Percentiles rank a stretch among this genome's conserved stretches.
Conservation (phyloP, 345 rosid genomes). For the Raphanus sativus region DNA sequence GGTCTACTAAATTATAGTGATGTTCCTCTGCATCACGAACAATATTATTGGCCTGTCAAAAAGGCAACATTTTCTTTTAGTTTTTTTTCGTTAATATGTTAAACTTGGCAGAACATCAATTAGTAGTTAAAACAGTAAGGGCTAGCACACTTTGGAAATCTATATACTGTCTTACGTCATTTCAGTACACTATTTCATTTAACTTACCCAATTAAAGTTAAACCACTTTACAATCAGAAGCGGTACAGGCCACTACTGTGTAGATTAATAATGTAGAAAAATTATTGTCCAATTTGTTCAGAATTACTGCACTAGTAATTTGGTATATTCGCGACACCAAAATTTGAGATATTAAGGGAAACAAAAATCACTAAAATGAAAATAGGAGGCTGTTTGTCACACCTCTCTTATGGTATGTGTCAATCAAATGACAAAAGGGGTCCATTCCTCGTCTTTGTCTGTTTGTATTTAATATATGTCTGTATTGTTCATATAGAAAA, state of each 20-base stretch:
- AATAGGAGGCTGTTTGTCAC: constrained; percentile 31
- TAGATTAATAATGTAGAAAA: constrained; percentile 5
- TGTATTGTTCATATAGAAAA: not conserved
- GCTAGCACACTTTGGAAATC: constrained; percentile 8
- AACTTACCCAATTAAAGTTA: not conserved
- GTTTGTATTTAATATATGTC: constrained; percentile 29
- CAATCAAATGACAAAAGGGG: constrained; percentile 36
- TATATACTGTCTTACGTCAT: not conserved
- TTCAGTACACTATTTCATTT: constrained; percentile 15
- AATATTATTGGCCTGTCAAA: constrained; percentile 29
- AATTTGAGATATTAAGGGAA: constrained; percentile 28
- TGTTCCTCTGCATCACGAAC: constrained; percentile 27
- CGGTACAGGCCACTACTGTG: constrained; percentile 4
- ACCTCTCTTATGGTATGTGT: constrained; percentile 37
- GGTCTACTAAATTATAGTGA: constrained; percentile 29
- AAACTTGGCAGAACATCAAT: not conserved
- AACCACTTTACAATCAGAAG: not conserved
- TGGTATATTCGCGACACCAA: constrained; percentile 11
- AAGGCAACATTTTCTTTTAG: not conserved
- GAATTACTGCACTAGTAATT: constrained; percentile 4
- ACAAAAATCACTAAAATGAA: constrained; percentile 25
- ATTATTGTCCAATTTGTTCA: constrained; percentile 25
- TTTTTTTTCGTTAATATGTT: not conserved
- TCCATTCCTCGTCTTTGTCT: constrained; percentile 27
- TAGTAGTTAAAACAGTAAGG: not conserved